Base-by-base conservation (phyloP, 768 basidiomycete species). In the Pleurotus citrinopileatus region DNA sequence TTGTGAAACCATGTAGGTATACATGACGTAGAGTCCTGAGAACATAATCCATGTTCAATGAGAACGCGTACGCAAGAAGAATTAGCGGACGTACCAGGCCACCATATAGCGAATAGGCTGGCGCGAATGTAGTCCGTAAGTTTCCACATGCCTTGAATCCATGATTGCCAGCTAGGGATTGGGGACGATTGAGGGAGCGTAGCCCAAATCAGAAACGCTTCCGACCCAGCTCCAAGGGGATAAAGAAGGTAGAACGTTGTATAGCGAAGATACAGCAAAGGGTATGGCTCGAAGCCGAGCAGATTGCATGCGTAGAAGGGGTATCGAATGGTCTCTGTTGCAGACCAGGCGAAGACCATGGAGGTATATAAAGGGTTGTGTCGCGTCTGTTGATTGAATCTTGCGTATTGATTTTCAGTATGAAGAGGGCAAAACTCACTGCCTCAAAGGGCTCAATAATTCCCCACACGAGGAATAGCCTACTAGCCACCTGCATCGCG, bases 191-290 rank as follows among this genome's bases (percentile, higher is more conserved):
- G 58, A 6, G 90, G 89, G 27, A 97, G 79, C 3, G 91, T 89
- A 1, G 86, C 78, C 63, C 84, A 86, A 63, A 86, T 87, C 54
- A 96, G 77, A 65, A 87, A 82, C 0, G 94, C 94, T 70, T 99
- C 97, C 20, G 91, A 94, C 4, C 82, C 80, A 1, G 97, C 96
- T 42, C 97, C 97, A 20, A 94, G 66, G 3, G 92, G 94, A 72
- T 99, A 98, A n/a, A 98, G 80, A 43, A 94, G 57, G 69, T 89
- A 96, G 71, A 98, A 99, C 6, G 92, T 82, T 17, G 94, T 90
- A 78, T 98, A 99, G 52, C 96, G 92, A 38, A 88, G 67, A 74
- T 79, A 89, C 22, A 84, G 71, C 38, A 91, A 79, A 13, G 68
- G 27, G 19, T 77, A 68, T 8, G 75, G 71, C 60, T 84, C 80